phyloP scores from a whole-genome alignment of 768 basidiomycete genomes.

The Suillus americanus region DNA sequence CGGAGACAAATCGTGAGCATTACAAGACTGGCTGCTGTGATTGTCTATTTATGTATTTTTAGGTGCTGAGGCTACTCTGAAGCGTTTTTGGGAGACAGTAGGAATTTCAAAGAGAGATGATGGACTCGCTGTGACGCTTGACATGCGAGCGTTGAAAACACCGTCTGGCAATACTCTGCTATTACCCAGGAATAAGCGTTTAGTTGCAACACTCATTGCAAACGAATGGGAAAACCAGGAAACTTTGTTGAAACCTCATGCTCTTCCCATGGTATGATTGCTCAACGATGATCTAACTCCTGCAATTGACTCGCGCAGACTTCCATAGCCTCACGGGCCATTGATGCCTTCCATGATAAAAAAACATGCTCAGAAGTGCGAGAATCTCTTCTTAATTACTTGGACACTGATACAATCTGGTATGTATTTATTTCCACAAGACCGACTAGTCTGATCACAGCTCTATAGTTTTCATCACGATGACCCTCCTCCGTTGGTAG shows the following conservation, averaged over 20 bases:
- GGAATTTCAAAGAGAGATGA: conserved; percentile 60
- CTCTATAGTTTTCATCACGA: conserved; percentile 75
- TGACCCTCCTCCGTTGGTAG: conserved; percentile 70
- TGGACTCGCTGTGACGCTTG: conserved; percentile 66
- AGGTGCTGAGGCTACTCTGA: conserved; percentile 87
- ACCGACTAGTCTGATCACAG: conserved; percentile 5
- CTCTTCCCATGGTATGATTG: conserved; percentile 78
- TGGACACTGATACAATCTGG: conserved; percentile 96
- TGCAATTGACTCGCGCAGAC: conserved; percentile 54
- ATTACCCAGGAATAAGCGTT: conserved; percentile 65
- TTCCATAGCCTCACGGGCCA: conserved; percentile 84
- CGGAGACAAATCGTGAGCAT: conserved; percentile 64
- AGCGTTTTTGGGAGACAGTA: conserved; percentile 96
- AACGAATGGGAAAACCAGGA: conserved; percentile 97
- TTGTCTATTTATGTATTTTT: conserved; percentile 9
- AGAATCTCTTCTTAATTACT: conserved; percentile 71
- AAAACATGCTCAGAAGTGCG: conserved; percentile 60
- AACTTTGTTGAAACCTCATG: conserved; percentile 81
- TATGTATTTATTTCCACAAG: conserved; percentile 29
- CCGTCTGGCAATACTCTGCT: conserved; percentile 77
- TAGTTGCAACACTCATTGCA: conserved; percentile 84
- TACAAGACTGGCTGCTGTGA: neutral
- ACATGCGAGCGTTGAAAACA: conserved; percentile 84
- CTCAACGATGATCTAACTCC: neutral
- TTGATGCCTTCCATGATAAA: conserved; percentile 71